Evolutionary conservation across 352 stramenopile species (phyloP).

Genomic region (Phytopythium montanum): DNA sequence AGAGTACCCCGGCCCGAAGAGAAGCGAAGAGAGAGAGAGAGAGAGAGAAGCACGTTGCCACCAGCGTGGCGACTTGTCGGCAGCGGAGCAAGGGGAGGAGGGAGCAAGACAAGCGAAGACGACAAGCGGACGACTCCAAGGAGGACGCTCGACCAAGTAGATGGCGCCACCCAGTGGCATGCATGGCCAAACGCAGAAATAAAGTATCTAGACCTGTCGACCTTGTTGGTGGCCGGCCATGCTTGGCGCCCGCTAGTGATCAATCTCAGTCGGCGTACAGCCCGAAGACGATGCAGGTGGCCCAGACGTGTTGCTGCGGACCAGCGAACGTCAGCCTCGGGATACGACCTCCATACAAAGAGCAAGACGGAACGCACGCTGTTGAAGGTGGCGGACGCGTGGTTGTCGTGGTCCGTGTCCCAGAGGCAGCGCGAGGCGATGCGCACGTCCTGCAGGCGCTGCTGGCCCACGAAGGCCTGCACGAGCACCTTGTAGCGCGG

Average conservation of each 20-base stretch:
- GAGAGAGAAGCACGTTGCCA: conserved; percentile 3
- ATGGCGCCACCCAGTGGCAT: neutral
- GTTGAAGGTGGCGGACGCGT: conserved; percentile 85
- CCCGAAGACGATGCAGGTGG: conserved; percentile 88
- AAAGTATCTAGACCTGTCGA: conserved; percentile 31
- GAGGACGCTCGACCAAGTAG: too few relatives aligned
- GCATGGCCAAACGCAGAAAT: conserved; percentile 21
- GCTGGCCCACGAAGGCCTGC: conserved; percentile 93
- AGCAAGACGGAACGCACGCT: conserved; percentile 46
- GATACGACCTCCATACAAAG: too few relatives aligned
- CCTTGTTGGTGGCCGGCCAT: neutral
- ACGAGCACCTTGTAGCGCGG: conserved; percentile 94
- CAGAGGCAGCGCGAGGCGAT: conserved; percentile 93
- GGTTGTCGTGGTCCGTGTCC: conserved; percentile 93
- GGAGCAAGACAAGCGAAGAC: neutral
- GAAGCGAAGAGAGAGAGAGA: too few relatives aligned
- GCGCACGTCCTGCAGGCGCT: conserved; percentile 90
- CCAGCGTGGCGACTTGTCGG: neutral
- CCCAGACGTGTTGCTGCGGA: conserved; percentile 80
- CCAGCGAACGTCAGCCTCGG: neutral
- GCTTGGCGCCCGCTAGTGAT: conserved; percentile 1
- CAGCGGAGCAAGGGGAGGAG: neutral
- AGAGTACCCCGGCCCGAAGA: conserved; percentile 1
- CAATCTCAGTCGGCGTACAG: conserved; percentile 85
- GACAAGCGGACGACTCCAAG: too few relatives aligned